phyloP scores from a whole-genome alignment of 257 asterid genomes.

The Penstemon newberryi region DNA sequence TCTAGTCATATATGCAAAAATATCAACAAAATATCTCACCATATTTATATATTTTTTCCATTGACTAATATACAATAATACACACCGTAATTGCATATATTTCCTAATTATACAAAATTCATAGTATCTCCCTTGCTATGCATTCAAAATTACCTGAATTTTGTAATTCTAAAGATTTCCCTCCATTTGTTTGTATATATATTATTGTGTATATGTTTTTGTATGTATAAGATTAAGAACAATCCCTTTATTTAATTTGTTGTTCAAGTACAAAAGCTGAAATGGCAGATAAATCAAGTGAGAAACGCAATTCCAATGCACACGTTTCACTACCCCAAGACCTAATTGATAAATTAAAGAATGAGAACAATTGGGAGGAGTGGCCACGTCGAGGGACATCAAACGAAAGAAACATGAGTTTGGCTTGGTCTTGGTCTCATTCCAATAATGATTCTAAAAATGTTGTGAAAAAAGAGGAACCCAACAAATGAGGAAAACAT shows the following conservation, averaged over 20 bases:
- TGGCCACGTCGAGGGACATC: constrained; percentile 38
- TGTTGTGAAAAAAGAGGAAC: too few species aligned
- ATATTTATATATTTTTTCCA: background rate
- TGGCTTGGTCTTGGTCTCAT: constrained; percentile 25
- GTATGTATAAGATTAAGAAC: background rate
- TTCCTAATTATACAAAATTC: background rate
- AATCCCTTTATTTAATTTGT: background rate
- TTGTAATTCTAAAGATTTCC: background rate
- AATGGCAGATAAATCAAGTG: constrained; percentile 1
- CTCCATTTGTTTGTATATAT: too few species aligned
- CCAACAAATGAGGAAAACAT: too few species aligned
- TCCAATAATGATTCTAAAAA: too few species aligned
- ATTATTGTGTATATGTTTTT: background rate
- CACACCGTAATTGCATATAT: background rate
- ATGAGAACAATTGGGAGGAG: constrained; percentile 38
- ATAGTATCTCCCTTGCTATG: background rate
- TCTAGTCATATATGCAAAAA: too few species aligned
- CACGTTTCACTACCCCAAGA: constrained; percentile 28
- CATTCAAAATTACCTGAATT: too few species aligned
- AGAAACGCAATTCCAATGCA: background rate
- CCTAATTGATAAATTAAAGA: constrained; percentile 30
- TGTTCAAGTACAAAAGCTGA: background rate
- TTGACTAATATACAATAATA: background rate
- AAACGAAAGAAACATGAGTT: constrained; percentile 29
- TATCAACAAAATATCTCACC: background rate